phyloP scores from a whole-genome alignment of 1,139 yeast species.

The Taphrina communis region DNA sequence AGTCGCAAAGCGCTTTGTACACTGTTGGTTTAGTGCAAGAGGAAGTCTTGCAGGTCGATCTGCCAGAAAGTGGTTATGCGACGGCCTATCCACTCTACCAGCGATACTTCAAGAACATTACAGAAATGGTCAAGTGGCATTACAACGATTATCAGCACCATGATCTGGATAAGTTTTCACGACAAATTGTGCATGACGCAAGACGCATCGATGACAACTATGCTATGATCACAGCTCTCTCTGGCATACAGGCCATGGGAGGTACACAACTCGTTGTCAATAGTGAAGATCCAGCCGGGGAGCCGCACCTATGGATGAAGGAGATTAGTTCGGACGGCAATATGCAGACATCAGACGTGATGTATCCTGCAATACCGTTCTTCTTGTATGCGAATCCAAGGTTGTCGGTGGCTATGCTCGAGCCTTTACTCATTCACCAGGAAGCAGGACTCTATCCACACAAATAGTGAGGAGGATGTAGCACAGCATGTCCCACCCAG shows the following conservation, averaged over 20 bases:
- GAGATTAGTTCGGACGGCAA: conserved; percentile 35
- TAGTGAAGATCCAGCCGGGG: conserved; percentile 19
- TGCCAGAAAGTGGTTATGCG: conserved; percentile 12
- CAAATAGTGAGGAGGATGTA: conserved; percentile 8
- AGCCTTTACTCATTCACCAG: conserved; percentile 22
- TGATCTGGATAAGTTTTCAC: background rate
- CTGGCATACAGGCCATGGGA: conserved; percentile 22
- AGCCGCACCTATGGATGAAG: conserved; percentile 35
- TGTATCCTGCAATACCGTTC: conserved; percentile 38
- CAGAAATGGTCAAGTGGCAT: conserved; percentile 21
- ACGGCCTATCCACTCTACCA: conserved; percentile 9
- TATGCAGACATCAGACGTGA: conserved; percentile 32
- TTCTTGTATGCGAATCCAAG: conserved; percentile 34
- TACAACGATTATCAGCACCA: conserved; percentile 8
- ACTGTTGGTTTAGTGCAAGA: conserved; percentile 25
- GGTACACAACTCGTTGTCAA: conserved; percentile 27
- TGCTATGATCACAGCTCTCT: conserved; percentile 15
- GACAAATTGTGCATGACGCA: background rate
- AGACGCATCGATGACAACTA: conserved; percentile 4
- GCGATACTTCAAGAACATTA: conserved; percentile 8
- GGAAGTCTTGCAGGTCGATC: conserved; percentile 19
- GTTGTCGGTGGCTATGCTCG: conserved; percentile 9
- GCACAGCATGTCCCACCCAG: background rate
- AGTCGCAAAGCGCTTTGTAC: conserved; percentile 3
- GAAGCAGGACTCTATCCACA: conserved; percentile 26